Evolutionary conservation across 495 filamentous ascomycete species (phyloP).

Genomic region (Penicillium riverlandense): DNA sequence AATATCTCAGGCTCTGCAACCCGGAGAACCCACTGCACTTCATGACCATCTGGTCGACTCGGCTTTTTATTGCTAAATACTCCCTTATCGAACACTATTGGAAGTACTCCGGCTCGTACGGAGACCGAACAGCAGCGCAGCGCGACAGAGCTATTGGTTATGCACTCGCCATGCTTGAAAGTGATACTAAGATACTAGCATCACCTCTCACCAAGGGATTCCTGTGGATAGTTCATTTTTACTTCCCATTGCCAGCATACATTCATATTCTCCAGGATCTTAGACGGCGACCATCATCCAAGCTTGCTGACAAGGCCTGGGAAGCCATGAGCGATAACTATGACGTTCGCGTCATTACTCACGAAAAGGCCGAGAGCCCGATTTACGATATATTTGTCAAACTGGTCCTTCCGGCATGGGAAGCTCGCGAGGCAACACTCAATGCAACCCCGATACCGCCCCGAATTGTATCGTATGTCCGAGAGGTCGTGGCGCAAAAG

Average conservation of each 20-base stretch:
- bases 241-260: slow-evolving; percentile 51
- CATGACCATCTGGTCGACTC: slow-evolving; percentile 45
- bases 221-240: slow-evolving; percentile 33
- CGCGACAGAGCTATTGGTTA: slow-evolving; percentile 27
- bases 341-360: slow-evolving; percentile 23
- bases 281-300: slow-evolving; percentile 20
- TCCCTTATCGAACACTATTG: slow-evolving; percentile 41
- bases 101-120: slow-evolving; percentile 12
- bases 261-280: slow-evolving; percentile 42
- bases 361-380: slow-evolving; percentile 1
- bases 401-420: slow-evolving; percentile 41
- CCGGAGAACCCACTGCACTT: slow-evolving; percentile 42
- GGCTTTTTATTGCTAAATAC: slow-evolving; percentile 35
- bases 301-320: slow-evolving; percentile 35
- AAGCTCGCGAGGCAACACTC: slow-evolving; percentile 17
- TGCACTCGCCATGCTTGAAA: slow-evolving; percentile 38
- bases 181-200: slow-evolving; percentile 41
- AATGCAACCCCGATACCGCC: slow-evolving; percentile 14
- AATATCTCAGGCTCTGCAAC: slow-evolving; percentile 41
- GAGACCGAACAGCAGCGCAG: slow-evolving; percentile 20
- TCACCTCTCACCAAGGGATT: slow-evolving; percentile 39
- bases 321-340: slow-evolving; percentile 44
- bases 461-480: slow-evolving; percentile 34
- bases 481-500: slow-evolving; percentile 14
- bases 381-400: slow-evolving; percentile 36